Evolutionary conservation across 495 filamentous ascomycete genomes (phyloP).

Genomic region (Astrothelium subdiscretum): DNA sequence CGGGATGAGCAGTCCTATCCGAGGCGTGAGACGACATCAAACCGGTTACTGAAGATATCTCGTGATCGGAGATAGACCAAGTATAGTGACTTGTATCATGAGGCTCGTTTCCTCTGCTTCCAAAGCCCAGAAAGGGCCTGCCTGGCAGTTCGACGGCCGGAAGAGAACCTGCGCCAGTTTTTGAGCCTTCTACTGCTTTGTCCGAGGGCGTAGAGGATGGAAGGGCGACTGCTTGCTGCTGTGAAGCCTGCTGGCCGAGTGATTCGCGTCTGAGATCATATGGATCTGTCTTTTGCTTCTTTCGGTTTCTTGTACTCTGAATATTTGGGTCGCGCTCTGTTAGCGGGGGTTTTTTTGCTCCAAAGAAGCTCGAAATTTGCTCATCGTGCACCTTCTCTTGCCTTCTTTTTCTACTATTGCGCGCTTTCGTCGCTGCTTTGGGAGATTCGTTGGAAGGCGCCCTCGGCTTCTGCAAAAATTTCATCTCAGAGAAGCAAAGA

Average conservation of each 20-base stretch:
- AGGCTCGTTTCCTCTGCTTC: conserved; percentile 17
- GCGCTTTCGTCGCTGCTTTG: conserved; percentile 4
- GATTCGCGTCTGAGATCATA: not conserved
- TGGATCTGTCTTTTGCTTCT: not conserved
- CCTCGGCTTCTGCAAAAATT: conserved; percentile 41
- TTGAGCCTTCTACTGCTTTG: not conserved
- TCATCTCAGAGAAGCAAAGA: conserved; percentile 56
- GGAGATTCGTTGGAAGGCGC: conserved; percentile 16
- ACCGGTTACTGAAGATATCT: not conserved
- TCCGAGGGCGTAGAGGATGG: not conserved
- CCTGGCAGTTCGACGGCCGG: conserved; percentile 21
- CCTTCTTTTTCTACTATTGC: conserved; percentile 20
- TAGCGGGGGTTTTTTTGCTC: conserved; percentile 16
- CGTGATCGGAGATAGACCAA: conserved; percentile 24
- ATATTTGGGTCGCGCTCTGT: conserved; percentile 7
- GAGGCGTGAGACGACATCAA: not conserved
- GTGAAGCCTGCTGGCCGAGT: not conserved
- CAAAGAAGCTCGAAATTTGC: conserved; percentile 32
- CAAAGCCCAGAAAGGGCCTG: conserved; percentile 25
- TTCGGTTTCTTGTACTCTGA: not conserved
- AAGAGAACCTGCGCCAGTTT: not conserved
- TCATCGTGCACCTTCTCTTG: conserved; percentile 20
- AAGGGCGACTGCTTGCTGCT: not conserved
- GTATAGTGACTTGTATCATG: conserved; percentile 17
- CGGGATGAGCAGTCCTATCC: not conserved